Base-by-base conservation (phyloP, 805 yeast genomes). In the Candida xiaguanensis region DNA sequence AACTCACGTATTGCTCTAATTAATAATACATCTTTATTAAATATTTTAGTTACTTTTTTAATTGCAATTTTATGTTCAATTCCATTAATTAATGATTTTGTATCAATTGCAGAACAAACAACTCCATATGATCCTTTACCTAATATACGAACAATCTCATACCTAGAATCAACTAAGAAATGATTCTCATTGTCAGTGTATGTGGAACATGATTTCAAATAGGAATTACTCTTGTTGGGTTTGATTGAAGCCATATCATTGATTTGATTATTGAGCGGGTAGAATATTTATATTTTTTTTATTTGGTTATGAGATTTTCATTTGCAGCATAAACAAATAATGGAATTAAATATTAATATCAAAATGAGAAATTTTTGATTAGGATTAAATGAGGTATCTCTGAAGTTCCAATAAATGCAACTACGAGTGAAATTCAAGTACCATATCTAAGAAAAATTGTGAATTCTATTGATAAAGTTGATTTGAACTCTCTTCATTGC, bases 71-170 rank as follows among this genome's bases (percentile, higher is more conserved):
- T 35, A 18, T 34, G 38, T 17, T 29, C 51, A 8, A 26, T 43
- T 3, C 38, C 46, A 8, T 43, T 34, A 9, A 29, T 38, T 28
- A 60, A 64, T 11, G 70, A 49, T 28, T 63, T 58, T n/a, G 63
- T 48, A 51, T 81, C 87, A 6, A 72, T 45, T 0, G 91, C 95
- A 3, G 86, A 78, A 47, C 93, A 85, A 3, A 88, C 96, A 0
- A 81, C 77, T 1, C 96, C 96, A 56, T 88, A 88, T 0, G 95
- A 82, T 0, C 96, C 96, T 53, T 81, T 81, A 0, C 96, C 96
- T 38, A 88, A 66, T 2, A 81, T 66, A 27, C 70, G 67, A 18
- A 70, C 59, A 12, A 85, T 65, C 38, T 72, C 66, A 58, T 85
- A 87, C 27, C 85, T 63, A 1, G 71, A 57, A 44, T 83, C 82